phyloP scores from a whole-genome alignment of 306 rosid genomes.

The Medicago ruthenica region DNA sequence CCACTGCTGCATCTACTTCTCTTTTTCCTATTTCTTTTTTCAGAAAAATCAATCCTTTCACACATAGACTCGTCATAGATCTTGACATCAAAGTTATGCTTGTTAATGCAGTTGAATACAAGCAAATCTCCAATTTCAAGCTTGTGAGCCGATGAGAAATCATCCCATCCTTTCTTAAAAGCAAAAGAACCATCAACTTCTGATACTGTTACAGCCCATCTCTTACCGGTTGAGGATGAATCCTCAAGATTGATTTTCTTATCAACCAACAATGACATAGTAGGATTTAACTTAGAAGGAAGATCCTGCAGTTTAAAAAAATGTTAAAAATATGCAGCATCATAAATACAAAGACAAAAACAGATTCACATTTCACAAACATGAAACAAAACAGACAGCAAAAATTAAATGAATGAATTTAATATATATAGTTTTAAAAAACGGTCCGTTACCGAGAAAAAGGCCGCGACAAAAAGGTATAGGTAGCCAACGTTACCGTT shows the following conservation, averaged over 20 bases:
- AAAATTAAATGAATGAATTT: background rate
- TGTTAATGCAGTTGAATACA: slow-evolving; percentile 50
- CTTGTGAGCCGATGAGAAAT: slow-evolving; percentile 55
- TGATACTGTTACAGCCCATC: slow-evolving; percentile 56
- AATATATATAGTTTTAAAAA: too few relatives aligned
- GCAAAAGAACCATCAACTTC: slow-evolving; percentile 50
- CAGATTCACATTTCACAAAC: background rate
- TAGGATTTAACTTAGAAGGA: slow-evolving; percentile 62
- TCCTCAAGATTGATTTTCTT: slow-evolving; percentile 59
- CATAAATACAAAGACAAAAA: background rate
- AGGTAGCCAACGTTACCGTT: too few relatives aligned
- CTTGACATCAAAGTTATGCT: slow-evolving; percentile 57
- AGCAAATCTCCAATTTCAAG: slow-evolving; percentile 62
- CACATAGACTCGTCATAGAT: slow-evolving; percentile 59
- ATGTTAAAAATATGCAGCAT: slow-evolving; percentile 4
- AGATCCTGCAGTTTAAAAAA: slow-evolving; percentile 54
- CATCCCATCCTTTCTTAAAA: slow-evolving; percentile 69
- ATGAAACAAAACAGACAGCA: background rate
- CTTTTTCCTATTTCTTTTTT: slow-evolving; percentile 30
- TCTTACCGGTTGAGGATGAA: slow-evolving; percentile 49
- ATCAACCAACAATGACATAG: slow-evolving; percentile 46
- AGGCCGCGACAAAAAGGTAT: too few relatives aligned
- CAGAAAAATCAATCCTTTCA: slow-evolving; percentile 54
- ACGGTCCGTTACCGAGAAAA: too few relatives aligned
- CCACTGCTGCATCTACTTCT: slow-evolving; percentile 28